Percentiles rank a stretch among this genome's conserved stretches.
phyloP scores from a whole-genome alignment of 768 basidiomycete species.

The Candolleomyces efflorescens region DNA sequence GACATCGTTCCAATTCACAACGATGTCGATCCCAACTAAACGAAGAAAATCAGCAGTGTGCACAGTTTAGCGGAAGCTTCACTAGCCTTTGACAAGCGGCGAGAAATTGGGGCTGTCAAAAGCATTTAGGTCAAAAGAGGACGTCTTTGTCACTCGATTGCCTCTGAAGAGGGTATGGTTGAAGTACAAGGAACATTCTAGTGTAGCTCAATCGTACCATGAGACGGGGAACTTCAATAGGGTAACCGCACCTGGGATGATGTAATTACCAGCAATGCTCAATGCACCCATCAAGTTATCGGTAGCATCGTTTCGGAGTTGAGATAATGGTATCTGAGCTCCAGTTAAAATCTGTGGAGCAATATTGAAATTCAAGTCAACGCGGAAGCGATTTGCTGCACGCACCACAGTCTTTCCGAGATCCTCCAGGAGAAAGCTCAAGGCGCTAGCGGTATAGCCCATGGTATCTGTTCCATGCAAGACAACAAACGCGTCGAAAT shows the following conservation, averaged over 20 bases:
- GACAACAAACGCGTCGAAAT: slow-evolving; percentile 88
- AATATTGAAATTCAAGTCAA: neutral
- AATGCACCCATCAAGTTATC: slow-evolving; percentile 91
- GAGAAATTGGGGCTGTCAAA: slow-evolving; percentile 84
- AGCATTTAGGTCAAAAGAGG: slow-evolving; percentile 79
- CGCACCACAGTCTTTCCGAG: slow-evolving; percentile 85
- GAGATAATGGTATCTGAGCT: slow-evolving; percentile 89
- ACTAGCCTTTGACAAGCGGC: slow-evolving; percentile 72
- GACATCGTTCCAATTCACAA: slow-evolving; percentile 86
- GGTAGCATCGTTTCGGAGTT: slow-evolving; percentile 90
- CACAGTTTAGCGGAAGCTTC: neutral
- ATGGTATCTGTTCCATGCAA: slow-evolving; percentile 92
- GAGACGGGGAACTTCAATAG: too few species aligned
- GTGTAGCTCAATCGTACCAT: neutral
- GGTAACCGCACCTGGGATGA: slow-evolving; percentile 71
- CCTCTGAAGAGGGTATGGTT: slow-evolving; percentile 86
- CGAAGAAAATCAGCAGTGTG: slow-evolving; percentile 4
- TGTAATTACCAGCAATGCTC: slow-evolving; percentile 85
- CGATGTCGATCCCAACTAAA: slow-evolving; percentile 84
- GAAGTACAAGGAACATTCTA: slow-evolving; percentile 86
- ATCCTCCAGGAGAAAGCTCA: slow-evolving; percentile 90
- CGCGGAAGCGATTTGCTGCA: neutral
- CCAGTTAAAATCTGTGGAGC: slow-evolving; percentile 74
- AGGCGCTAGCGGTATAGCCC: slow-evolving; percentile 84
- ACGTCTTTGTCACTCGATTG: slow-evolving; percentile 78